Evolutionary conservation across 2,329 filamentous ascomycete genomes (phyloP).

Genomic region (Didymella pomorum): DNA sequence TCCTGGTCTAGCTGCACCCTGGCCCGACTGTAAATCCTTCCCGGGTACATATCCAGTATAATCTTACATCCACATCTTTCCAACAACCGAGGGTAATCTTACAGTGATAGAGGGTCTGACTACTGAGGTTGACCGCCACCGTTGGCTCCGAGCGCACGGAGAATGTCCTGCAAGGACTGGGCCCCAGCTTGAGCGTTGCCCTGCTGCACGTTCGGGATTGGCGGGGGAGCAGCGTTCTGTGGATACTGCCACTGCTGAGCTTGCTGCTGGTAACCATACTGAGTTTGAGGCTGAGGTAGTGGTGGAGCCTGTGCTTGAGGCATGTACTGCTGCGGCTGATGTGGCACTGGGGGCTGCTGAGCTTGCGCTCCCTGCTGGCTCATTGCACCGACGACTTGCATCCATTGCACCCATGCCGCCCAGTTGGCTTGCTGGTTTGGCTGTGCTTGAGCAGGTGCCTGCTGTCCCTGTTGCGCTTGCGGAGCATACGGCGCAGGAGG

Average conservation of each 20-base stretch:
- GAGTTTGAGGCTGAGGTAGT: slow-evolving; percentile 32
- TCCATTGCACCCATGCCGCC: slow-evolving; percentile 42
- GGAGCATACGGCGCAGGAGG: slow-evolving; percentile 24
- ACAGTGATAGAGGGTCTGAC: slow-evolving; percentile 1
- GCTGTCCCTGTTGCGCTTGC: slow-evolving; percentile 24
- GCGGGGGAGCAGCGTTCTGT: slow-evolving; percentile 31
- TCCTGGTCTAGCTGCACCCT: slow-evolving; percentile 5
- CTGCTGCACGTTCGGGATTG: slow-evolving; percentile 28
- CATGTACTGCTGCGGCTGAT: slow-evolving; percentile 27
- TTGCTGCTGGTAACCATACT: slow-evolving; percentile 38
- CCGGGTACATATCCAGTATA: slow-evolving; percentile 7
- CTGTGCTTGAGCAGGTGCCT: slow-evolving; percentile 17
- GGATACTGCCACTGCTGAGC: slow-evolving; percentile 37
- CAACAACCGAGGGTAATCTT: background rate
- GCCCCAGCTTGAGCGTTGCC: slow-evolving; percentile 33
- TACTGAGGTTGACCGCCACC: slow-evolving; percentile 20
- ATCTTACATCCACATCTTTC: slow-evolving; percentile 17
- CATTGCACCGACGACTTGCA: slow-evolving; percentile 37
- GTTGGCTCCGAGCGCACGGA: slow-evolving; percentile 39
- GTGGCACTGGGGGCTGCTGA: slow-evolving; percentile 27
- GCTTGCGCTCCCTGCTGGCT: slow-evolving; percentile 34
- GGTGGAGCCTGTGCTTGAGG: slow-evolving; percentile 28
- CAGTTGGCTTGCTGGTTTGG: slow-evolving; percentile 35
- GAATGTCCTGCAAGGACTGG: slow-evolving; percentile 43
- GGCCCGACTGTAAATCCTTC: background rate